These are phyloP conservation scores for Lepidopterella palustris DNA, from an alignment of 495 filamentous ascomycete genomes.

Conservation along the genomic window DNA sequence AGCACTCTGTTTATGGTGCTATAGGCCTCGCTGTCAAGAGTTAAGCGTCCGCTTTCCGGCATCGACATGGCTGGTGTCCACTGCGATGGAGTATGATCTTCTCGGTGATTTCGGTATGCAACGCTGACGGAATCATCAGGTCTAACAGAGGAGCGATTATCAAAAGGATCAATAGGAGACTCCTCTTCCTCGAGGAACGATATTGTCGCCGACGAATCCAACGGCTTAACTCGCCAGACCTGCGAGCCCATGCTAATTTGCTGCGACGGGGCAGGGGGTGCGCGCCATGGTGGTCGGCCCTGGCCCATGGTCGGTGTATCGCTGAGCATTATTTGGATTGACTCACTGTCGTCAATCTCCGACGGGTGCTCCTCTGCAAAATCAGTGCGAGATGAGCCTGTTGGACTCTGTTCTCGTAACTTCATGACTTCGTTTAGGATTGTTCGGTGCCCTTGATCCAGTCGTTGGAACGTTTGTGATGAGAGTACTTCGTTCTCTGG, in stretches of 20 bases:
- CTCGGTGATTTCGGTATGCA: constrained; percentile 11
- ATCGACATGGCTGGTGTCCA: constrained; percentile 11
- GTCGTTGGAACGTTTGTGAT: constrained; percentile 21
- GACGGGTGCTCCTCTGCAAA: constrained; percentile 30
- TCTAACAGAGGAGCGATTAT: constrained; percentile 16
- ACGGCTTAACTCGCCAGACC: constrained; percentile 20
- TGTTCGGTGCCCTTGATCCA: constrained; percentile 33
- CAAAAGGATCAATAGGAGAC: constrained; percentile 27
- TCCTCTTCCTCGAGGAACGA: constrained; percentile 26
- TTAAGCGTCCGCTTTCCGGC: constrained; percentile 22
- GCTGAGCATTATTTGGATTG: constrained; percentile 56
- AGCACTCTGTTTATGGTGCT: constrained; percentile 41
- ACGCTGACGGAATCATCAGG: constrained; percentile 31
- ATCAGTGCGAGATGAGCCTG: constrained; percentile 13
- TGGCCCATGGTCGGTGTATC: constrained; percentile 35
- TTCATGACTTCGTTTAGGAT: constrained; percentile 48
- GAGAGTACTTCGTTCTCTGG: background rate
- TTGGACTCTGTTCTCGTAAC: constrained; percentile 44
- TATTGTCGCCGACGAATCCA: constrained; percentile 22
- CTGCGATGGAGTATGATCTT: constrained; percentile 1
- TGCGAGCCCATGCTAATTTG: constrained; percentile 21
- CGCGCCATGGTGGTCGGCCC: background rate
- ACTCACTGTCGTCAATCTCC: constrained; percentile 45
- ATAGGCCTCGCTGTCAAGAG: constrained; percentile 41
- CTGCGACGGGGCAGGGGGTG: constrained; percentile 7